phyloP scores from a whole-genome alignment of 352 stramenopile species.

The Globisporangium lucens region DNA sequence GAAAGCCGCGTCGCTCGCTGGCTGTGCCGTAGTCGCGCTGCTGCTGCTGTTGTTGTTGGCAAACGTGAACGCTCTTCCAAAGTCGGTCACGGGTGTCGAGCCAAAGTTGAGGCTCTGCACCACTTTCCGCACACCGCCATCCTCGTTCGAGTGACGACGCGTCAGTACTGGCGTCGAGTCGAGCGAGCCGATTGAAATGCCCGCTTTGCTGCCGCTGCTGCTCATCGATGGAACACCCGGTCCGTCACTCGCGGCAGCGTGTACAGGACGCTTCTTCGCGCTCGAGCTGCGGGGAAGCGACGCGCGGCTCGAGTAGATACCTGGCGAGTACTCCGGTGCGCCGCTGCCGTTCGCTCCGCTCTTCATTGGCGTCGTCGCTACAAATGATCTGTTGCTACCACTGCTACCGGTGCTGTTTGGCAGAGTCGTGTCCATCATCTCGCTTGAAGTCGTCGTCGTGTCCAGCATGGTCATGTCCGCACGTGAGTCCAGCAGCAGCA shows the following conservation, averaged over 20 bases:
- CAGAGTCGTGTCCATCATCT: constrained; percentile 6
- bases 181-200: constrained; percentile 28
- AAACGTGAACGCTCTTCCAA: constrained; percentile 10
- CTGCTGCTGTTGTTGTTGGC: not conserved
- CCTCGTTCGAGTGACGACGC: constrained; percentile 34
- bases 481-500: constrained; percentile 11
- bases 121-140: constrained; percentile 24
- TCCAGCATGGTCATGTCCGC: not conserved
- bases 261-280: constrained; percentile 24
- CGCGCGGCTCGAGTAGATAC: constrained; percentile 61
- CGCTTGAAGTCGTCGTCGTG: not conserved
- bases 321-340: constrained; percentile 49
- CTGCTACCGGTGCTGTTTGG: not conserved
- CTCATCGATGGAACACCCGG: constrained; percentile 15
- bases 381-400: not conserved
- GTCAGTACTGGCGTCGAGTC: constrained; percentile 45
- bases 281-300: constrained; percentile 36
- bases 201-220: not conserved
- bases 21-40: not conserved
- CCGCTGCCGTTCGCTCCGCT: not conserved
- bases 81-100: constrained; percentile 23
- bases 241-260: constrained; percentile 8
- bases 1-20: constrained; percentile 7
- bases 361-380: constrained; percentile 3
- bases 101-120: constrained; percentile 52